These are phyloP conservation scores for Globisporangium recalcitrans DNA, from an alignment of 352 stramenopile species.

Conservation along the genomic window DNA sequence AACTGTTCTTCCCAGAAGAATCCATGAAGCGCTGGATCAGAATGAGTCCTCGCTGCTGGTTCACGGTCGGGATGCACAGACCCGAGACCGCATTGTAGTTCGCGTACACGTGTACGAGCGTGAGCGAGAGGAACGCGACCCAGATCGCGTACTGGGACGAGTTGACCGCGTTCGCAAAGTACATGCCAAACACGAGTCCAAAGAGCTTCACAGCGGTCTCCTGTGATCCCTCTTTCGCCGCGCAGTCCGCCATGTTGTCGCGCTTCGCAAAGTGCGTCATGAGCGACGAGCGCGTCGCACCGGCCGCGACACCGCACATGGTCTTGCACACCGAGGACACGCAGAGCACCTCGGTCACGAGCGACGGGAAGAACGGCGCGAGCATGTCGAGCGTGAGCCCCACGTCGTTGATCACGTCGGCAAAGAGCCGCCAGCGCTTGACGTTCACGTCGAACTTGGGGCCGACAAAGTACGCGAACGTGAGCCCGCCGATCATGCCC, in stretches of 20 bases:
- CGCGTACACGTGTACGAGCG: constrained; percentile 90
- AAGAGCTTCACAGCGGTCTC: constrained; percentile 94
- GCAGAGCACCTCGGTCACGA: constrained; percentile 70
- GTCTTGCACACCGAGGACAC: constrained; percentile 91
- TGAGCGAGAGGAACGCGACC: constrained; percentile 90
- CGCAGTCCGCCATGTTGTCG: constrained; percentile 90
- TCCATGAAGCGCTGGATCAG: constrained; percentile 49
- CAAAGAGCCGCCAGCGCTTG: constrained; percentile 95
- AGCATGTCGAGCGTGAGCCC: constrained; percentile 89
- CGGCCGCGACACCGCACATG: constrained; percentile 93
- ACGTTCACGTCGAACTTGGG: constrained; percentile 93
- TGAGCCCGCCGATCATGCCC: constrained; percentile 87
- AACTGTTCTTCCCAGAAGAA: constrained; percentile 4
- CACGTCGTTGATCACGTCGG: constrained; percentile 95
- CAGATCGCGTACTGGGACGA: constrained; percentile 66
- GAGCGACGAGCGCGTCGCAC: constrained; percentile 90
- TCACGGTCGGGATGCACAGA: constrained; percentile 88
- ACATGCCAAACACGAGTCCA: constrained; percentile 88
- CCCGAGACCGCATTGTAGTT: constrained; percentile 91
- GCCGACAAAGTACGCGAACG: constrained; percentile 90
- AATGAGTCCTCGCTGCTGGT: constrained; percentile 56
- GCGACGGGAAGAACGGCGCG: constrained; percentile 56
- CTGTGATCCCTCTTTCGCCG: constrained; percentile 94
- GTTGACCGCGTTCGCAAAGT: constrained; percentile 75
- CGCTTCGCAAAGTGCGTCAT: constrained; percentile 87